Evolutionary conservation across 2,329 filamentous ascomycete genomes (phyloP).

Genomic region (Fulvia fulva): DNA sequence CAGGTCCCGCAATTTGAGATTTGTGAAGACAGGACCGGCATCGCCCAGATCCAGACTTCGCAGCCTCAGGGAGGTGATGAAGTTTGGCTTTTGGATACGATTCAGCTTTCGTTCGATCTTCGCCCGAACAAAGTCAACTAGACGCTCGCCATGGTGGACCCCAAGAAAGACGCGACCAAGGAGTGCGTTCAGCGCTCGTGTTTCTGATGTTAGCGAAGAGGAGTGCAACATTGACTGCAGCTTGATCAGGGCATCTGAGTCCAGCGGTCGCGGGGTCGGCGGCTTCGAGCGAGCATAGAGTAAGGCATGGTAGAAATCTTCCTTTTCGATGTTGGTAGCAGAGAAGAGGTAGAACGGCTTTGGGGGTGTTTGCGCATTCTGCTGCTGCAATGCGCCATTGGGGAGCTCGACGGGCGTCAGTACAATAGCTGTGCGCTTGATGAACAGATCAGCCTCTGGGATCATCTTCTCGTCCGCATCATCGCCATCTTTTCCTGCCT

Average conservation of each 20-base stretch:
- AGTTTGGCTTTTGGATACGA: constrained; percentile 84
- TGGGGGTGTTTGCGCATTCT: constrained; percentile 32
- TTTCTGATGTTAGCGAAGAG: constrained; percentile 75
- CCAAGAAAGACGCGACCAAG: constrained; percentile 84
- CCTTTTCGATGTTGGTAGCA: constrained; percentile 92
- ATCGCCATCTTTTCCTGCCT: constrained; percentile 55
- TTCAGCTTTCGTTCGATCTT: constrained; percentile 97
- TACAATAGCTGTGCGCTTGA: constrained; percentile 61
- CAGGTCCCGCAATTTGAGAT: constrained; percentile 80
- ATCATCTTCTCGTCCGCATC: constrained; percentile 57
- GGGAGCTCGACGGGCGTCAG: constrained; percentile 28
- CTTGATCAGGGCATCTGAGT: constrained; percentile 80
- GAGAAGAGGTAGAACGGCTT: constrained; percentile 93
- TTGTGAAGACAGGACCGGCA: constrained; percentile 81
- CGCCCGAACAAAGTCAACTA: constrained; percentile 72
- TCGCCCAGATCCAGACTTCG: constrained; percentile 82
- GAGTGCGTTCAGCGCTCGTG: constrained; percentile 88
- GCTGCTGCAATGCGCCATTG: constrained; percentile 20
- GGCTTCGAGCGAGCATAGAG: constrained; percentile 65
- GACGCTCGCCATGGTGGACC: constrained; percentile 75
- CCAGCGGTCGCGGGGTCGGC: constrained; percentile 70
- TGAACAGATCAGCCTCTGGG: constrained; percentile 89
- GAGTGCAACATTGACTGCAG: constrained; percentile 88
- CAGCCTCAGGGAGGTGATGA: constrained; percentile 80
- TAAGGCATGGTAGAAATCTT: constrained; percentile 95